Percentiles rank a stretch among this genome's conserved stretches.
Evolutionary conservation across 2,329 filamentous ascomycete genomes (phyloP).

Genomic region (Akanthomyces uredinophilus): DNA sequence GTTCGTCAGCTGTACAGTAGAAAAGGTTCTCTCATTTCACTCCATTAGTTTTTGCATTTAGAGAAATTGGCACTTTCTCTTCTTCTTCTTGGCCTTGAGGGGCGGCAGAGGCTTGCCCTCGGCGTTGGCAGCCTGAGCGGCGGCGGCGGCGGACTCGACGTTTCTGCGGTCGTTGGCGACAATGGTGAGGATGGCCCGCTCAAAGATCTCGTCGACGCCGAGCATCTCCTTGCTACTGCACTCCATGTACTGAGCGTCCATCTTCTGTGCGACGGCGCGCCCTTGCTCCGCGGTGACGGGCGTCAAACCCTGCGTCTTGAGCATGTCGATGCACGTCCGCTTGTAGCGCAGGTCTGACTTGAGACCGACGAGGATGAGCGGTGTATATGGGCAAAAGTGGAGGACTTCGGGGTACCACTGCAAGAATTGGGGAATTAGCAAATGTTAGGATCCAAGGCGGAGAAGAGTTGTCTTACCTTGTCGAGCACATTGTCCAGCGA

Average conservation of each 20-base stretch:
- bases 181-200: slow-evolving; percentile 82
- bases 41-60: slow-evolving; percentile 37
- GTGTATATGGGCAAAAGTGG: slow-evolving; percentile 97
- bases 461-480: slow-evolving; percentile 60
- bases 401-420: slow-evolving; percentile 99
- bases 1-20: not conserved
- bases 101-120: slow-evolving; percentile 30
- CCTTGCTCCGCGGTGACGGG: slow-evolving; percentile 92
- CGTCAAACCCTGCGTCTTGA: slow-evolving; percentile 95
- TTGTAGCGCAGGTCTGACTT: slow-evolving; percentile 96
- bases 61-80: slow-evolving; percentile 75
- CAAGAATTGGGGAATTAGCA: not conserved
- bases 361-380: slow-evolving; percentile 89
- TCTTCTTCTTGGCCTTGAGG: slow-evolving; percentile 66
- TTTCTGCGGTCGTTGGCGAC: slow-evolving; percentile 73
- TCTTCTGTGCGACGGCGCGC: slow-evolving; percentile 79
- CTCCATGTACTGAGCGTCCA: slow-evolving; percentile 94
- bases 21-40: slow-evolving; percentile 1
- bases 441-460: not conserved
- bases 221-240: slow-evolving; percentile 97
- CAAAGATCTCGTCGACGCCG: slow-evolving; percentile 95
- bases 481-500: slow-evolving; percentile 98
- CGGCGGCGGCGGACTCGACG: slow-evolving; percentile 44
- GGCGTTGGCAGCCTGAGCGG: slow-evolving; percentile 31
- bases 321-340: slow-evolving; percentile 94